Percentiles rank a stretch among this genome's conserved stretches.
Conservation (phyloP, 768 basidiomycete genomes). For the Termitomyces sp. region DNA sequence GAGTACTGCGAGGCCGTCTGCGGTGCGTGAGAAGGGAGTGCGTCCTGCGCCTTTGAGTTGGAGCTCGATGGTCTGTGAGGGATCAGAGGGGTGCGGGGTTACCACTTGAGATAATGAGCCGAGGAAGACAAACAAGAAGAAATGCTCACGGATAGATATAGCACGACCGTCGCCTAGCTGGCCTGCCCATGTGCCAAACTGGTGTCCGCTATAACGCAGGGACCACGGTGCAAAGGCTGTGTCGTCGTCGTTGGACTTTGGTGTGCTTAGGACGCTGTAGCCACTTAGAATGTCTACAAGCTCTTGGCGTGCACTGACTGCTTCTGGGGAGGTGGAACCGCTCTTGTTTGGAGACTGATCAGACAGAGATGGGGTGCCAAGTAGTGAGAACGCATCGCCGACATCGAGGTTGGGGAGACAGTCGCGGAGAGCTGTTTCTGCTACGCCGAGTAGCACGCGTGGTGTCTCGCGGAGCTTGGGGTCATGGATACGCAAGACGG, state of each 20-base stretch:
- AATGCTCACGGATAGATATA: slow-evolving; percentile 60
- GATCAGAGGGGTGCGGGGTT: slow-evolving; percentile 65
- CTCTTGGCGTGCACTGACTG: slow-evolving; percentile 53
- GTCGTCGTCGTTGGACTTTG: slow-evolving; percentile 7
- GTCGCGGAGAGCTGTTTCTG: slow-evolving; percentile 64
- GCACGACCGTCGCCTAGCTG: slow-evolving; percentile 96
- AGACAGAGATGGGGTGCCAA: slow-evolving; percentile 59
- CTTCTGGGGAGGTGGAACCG: slow-evolving; percentile 27
- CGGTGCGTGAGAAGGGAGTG: slow-evolving; percentile 88
- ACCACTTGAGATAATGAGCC: slow-evolving; percentile 46
- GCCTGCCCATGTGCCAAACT: slow-evolving; percentile 88
- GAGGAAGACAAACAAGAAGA: neutral
- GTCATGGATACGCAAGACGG: slow-evolving; percentile 39
- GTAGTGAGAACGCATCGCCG: slow-evolving; percentile 70
- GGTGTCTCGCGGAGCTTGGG: slow-evolving; percentile 47
- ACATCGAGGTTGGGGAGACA: slow-evolving; percentile 84
- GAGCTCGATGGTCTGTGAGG: slow-evolving; percentile 65
- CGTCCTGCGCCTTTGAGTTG: slow-evolving; percentile 95
- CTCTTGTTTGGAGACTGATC: slow-evolving; percentile 32
- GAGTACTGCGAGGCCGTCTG: slow-evolving; percentile 94
- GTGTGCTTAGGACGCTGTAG: slow-evolving; percentile 61
- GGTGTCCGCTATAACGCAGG: slow-evolving; percentile 87
- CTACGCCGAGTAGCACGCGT: slow-evolving; percentile 67
- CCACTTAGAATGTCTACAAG: slow-evolving; percentile 83
- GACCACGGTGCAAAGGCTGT: slow-evolving; percentile 74